phyloP scores from a whole-genome alignment of 176 grass and related monocot species.

The Zea mays region DNA sequence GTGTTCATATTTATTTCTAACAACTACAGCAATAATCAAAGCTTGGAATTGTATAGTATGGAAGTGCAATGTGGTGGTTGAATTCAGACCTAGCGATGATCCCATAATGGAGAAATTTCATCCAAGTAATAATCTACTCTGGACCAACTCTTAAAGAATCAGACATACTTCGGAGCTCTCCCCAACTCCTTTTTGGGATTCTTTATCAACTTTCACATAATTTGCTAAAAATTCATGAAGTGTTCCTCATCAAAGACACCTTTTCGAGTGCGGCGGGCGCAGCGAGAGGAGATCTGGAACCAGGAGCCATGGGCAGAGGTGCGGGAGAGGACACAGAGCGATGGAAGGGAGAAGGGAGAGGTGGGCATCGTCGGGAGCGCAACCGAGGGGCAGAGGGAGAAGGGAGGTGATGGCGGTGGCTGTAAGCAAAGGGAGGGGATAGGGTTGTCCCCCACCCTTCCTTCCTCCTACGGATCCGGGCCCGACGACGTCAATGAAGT shows the following conservation, averaged over 20 bases:
- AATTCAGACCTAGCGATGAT: slow-evolving; percentile 71
- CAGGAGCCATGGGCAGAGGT: too few species aligned
- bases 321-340: too few species aligned
- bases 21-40: slow-evolving; percentile 16
- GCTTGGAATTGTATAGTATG: slow-evolving; percentile 15
- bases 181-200: slow-evolving; percentile 62
- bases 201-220: slow-evolving; percentile 81
- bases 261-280: neutral
- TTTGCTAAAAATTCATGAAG: slow-evolving; percentile 71
- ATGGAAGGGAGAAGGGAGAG: too few species aligned
- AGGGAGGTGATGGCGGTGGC: too few species aligned
- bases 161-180: slow-evolving; percentile 67
- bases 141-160: slow-evolving; percentile 94
- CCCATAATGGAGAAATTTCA: slow-evolving; percentile 75
- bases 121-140: slow-evolving; percentile 72
- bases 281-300: too few species aligned
- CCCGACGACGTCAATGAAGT: too few species aligned
- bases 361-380: too few species aligned
- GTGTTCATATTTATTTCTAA: neutral
- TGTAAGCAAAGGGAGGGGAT: too few species aligned
- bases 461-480: too few species aligned
- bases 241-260: slow-evolving; percentile 89
- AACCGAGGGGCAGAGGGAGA: too few species aligned
- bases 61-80: slow-evolving; percentile 7
- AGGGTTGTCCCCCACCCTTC: too few species aligned